phyloP scores from a whole-genome alignment of 1,284 basidiomycete species.

The Tetrapyrgos nigripes region DNA sequence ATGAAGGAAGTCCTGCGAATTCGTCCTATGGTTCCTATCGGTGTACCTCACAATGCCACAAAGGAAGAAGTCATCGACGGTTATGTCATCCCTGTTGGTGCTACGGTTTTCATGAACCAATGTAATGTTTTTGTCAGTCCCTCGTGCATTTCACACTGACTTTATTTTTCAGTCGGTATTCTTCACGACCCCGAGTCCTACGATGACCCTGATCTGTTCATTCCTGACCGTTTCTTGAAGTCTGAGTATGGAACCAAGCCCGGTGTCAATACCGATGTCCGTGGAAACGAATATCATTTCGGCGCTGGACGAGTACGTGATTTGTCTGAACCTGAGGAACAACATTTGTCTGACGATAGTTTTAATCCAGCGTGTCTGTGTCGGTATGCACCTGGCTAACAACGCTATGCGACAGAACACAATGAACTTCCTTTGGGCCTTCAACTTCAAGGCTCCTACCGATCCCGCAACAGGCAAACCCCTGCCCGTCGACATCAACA shows the following conservation, averaged over 20 bases:
- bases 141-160: no score
- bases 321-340: not conserved
- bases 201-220: conserved; percentile 14
- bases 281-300: conserved; percentile 5
- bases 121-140: conserved; percentile 11
- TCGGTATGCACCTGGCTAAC: conserved; percentile 34
- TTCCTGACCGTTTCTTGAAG: conserved; percentile 12
- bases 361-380: conserved; percentile 30
- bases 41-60: conserved; percentile 14
- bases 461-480: conserved; percentile 8
- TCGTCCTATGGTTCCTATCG: conserved; percentile 21
- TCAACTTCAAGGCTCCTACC: conserved; percentile 22
- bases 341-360: not conserved
- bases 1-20: conserved; percentile 31
- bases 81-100: conserved; percentile 20
- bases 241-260: conserved; percentile 18
- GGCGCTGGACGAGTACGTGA: conserved; percentile 22
- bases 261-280: conserved; percentile 9
- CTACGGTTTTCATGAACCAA: conserved; percentile 22
- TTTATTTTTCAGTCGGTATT: conserved; percentile 13
- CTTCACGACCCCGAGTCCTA: conserved; percentile 19
- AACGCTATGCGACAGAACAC: conserved; percentile 20
- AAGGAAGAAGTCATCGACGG: conserved; percentile 16
- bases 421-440: conserved; percentile 35
- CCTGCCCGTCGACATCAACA: conserved; percentile 4